phyloP scores from a whole-genome alignment of 75 land plant genomes.

The Sequoiadendron giganteum region DNA sequence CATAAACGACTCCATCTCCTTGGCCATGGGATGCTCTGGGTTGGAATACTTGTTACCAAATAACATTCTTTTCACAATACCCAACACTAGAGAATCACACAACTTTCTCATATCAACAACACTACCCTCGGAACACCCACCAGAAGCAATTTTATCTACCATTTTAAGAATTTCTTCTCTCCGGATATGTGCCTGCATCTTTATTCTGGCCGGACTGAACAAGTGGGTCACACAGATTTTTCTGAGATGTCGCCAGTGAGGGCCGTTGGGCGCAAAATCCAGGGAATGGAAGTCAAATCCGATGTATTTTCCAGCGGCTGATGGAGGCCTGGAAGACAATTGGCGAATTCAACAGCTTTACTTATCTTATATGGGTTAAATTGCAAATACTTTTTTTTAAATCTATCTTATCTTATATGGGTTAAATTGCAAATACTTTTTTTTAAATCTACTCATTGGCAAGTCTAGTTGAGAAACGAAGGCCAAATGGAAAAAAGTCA shows the following conservation, averaged over 20 bases:
- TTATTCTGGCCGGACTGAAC: conserved; percentile 15
- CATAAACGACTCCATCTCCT: conserved; percentile 1
- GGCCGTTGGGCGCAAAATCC: conserved; percentile 18
- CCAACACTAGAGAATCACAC: neutral
- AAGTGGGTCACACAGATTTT: conserved; percentile 22
- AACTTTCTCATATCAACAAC: neutral
- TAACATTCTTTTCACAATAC: neutral
- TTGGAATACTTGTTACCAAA: conserved; percentile 1
- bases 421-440: no score
- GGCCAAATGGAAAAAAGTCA: no score
- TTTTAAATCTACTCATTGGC: neutral
- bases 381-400: neutral
- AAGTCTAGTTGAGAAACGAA: no score
- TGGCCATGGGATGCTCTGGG: neutral
- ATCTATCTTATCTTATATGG: no score
- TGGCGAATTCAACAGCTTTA: neutral
- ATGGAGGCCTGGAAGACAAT: conserved; percentile 18
- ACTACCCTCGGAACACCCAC: neutral
- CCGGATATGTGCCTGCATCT: neutral
- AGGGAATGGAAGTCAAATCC: neutral
- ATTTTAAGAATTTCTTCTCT: neutral
- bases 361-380: neutral
- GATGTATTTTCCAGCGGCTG: neutral
- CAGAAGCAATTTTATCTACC: neutral
- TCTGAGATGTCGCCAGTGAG: conserved; percentile 24